phyloP scores from a whole-genome alignment of 2,329 filamentous ascomycete species.

The Ilyonectria destructans region DNA sequence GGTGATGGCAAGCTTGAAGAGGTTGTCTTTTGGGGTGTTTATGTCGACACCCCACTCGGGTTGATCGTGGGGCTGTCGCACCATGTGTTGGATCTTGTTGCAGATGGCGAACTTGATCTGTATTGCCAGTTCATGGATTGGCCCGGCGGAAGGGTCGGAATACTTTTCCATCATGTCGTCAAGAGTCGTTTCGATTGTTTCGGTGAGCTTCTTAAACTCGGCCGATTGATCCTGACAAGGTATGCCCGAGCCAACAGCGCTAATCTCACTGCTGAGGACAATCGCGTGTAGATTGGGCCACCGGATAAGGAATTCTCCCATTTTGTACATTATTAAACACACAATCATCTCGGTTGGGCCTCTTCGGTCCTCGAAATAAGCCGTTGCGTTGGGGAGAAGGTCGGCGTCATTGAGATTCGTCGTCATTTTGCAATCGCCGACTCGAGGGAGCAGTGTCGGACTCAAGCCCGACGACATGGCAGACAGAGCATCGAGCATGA shows the following conservation, averaged over 20 bases:
- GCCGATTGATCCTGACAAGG: background rate
- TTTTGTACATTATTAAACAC: slow-evolving; percentile 24
- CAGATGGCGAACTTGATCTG: slow-evolving; percentile 7
- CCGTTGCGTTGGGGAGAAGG: slow-evolving; percentile 9
- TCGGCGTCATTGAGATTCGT: slow-evolving; percentile 30
- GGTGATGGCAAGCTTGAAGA: slow-evolving; percentile 28
- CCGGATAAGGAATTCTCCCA: slow-evolving; percentile 16
- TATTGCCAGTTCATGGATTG: slow-evolving; percentile 15
- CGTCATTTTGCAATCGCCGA: slow-evolving; percentile 31
- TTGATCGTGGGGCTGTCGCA: slow-evolving; percentile 3
- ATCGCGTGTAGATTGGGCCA: background rate
- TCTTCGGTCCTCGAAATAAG: slow-evolving; percentile 4
- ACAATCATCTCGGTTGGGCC: slow-evolving; percentile 33
- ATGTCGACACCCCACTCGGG: slow-evolving; percentile 30
- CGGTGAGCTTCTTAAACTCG: slow-evolving; percentile 1
- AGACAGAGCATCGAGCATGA: slow-evolving; percentile 29
- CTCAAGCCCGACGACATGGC: slow-evolving; percentile 26
- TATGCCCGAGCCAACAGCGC: background rate
- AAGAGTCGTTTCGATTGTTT: slow-evolving; percentile 2
- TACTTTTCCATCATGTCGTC: slow-evolving; percentile 15
- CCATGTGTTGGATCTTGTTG: slow-evolving; percentile 4
- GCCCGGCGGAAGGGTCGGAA: slow-evolving; percentile 10
- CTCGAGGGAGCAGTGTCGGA: slow-evolving; percentile 17
- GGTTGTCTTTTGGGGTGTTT: slow-evolving; percentile 24
- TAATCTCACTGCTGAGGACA: slow-evolving; percentile 7